Evolutionary conservation across 257 asterid species (phyloP), one percentile per base, ranked within the genome.

Genomic region (Nicotiana tabacum): DNA sequence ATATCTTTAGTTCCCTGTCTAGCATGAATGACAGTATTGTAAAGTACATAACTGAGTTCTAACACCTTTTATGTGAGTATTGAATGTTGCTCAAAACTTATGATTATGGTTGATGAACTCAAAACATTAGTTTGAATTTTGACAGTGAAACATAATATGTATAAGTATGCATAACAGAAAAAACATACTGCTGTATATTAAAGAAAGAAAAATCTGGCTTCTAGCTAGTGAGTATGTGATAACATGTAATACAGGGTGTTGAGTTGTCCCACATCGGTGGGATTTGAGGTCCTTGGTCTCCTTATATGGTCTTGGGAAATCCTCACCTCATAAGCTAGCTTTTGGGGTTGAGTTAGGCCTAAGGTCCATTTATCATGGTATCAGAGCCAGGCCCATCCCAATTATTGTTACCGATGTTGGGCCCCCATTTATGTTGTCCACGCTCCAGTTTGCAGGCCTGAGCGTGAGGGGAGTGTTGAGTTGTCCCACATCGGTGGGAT

Each of bases 101-200:
- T 48, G 61, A 27, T 27, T 61, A 15, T 76, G 27, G 64, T 7
- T 51, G 29, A 15, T 76, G 79, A 46, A 27, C 27, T 74, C 39
- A 27, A 74, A 48, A 15, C 37, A 46, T 72, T 72, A 6, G 24
- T 72, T 72, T 72, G 37, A 72, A 43, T 46, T 43, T 43, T 43
- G 48, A 43, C 48, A 8, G 60, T 46, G 37, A 46, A 72, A 72
- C 61, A 9, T 72, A 35, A 72, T 46, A 72, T 21, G 37, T 72
- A 24, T 10, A 24, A 46, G 39, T 51, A 51, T 51, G 64, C 53
- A 76, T 76, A 48, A 76, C 61, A 72, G 78, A 74, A 48, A 46
- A 48, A 74, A 74, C 80, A 51, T 74, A 48, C 64, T 27, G 80
- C 29, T 74, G 80, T 51, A 15, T 74, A 74, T 29, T 76, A 51